Evolutionary conservation across 2,329 filamentous ascomycete genomes (phyloP), one percentile per base, ranked within the genome.

Genomic region (Ophiostoma australiae): DNA sequence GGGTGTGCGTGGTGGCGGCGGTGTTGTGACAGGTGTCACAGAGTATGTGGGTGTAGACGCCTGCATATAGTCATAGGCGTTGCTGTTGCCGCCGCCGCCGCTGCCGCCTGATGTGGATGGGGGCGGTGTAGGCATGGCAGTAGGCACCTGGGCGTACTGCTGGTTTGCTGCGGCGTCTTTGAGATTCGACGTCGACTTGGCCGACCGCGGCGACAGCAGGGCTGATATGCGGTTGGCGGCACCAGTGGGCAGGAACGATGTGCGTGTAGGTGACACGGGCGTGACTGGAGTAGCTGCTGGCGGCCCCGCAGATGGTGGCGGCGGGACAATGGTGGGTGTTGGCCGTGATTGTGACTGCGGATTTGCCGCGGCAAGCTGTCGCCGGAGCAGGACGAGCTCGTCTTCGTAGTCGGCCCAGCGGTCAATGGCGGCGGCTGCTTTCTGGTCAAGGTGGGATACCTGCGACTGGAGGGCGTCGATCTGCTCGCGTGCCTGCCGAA

Each of bases 341-440:
- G 52, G n/a, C 23, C 23, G 52, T 58, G 23, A 27, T 58, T 58
- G 52, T 4, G 23, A 17, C 1, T 27, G 52, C 8, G 73, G 31
- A 72, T 55, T 63, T 2, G 44, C 23, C 8, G 75, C 74, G 20
- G 71, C 52, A 70, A 79, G 71, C 70, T 75, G 74, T 61, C 72
- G 68, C 67, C 87, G 87, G 70, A 93, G 82, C 65, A 80, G 82
- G 65, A 87, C 83, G 58, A 93, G 84, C 78, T 93, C 90, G 79
- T 93, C 91, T 80, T 94, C 91, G 83, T 93, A 93, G 81, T 93
- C 90, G 77, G 91, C 90, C 85, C 86, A 89, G 77, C 85, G 86
- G 79, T 88, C 85, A 73, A 87, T 84, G 78, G 83, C 83, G 44
- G 88, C 86, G 3, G 88, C 85, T 71, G 90, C 89, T 79, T 91